A percentile compares a stretch with the other conserved stretches of the same genome.
phyloP scores from a whole-genome alignment of 257 asterid genomes.

The Paulownia fortunei region DNA sequence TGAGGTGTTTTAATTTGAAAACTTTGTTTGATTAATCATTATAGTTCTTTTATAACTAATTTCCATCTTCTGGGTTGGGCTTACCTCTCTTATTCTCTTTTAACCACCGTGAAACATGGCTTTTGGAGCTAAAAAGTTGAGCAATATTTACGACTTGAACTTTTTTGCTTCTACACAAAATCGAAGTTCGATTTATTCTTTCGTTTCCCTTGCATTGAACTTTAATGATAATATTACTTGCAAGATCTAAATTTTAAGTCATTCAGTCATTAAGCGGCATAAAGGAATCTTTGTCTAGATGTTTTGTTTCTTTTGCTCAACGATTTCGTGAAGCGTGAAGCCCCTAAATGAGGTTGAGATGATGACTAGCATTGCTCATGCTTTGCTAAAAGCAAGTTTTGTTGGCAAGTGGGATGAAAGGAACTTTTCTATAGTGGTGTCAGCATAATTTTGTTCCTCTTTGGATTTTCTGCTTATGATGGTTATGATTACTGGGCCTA shows the following conservation, averaged over 20 bases:
- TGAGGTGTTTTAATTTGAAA: slow-evolving; percentile 5
- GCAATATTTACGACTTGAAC: not conserved
- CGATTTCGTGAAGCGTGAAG: slow-evolving; percentile 38
- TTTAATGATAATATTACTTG: not conserved
- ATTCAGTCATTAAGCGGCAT: slow-evolving; percentile 19
- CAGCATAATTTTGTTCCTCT: slow-evolving; percentile 57
- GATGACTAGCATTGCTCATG: slow-evolving; percentile 37
- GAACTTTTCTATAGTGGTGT: slow-evolving; percentile 44
- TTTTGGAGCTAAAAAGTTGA: slow-evolving; percentile 15
- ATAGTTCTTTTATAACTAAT: not conserved
- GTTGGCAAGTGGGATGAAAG: slow-evolving; percentile 40
- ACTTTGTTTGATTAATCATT: not conserved
- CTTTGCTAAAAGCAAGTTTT: slow-evolving; percentile 46
- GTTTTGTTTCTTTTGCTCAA: slow-evolving; percentile 35
- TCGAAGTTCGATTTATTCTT: slow-evolving; percentile 20
- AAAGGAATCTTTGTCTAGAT: slow-evolving; percentile 23
- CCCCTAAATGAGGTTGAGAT: slow-evolving; percentile 29
- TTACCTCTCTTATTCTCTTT: slow-evolving; percentile 2
- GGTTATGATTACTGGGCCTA: slow-evolving; percentile 54
- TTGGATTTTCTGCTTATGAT: slow-evolving; percentile 43
- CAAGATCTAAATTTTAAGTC: not conserved
- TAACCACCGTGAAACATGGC: slow-evolving; percentile 17
- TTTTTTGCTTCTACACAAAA: slow-evolving; percentile 15
- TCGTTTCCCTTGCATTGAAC: slow-evolving; percentile 13
- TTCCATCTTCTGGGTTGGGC: not conserved